Evolutionary conservation across 768 basidiomycete species (phyloP).

Genomic region (Panaeolus papilionaceus): DNA sequence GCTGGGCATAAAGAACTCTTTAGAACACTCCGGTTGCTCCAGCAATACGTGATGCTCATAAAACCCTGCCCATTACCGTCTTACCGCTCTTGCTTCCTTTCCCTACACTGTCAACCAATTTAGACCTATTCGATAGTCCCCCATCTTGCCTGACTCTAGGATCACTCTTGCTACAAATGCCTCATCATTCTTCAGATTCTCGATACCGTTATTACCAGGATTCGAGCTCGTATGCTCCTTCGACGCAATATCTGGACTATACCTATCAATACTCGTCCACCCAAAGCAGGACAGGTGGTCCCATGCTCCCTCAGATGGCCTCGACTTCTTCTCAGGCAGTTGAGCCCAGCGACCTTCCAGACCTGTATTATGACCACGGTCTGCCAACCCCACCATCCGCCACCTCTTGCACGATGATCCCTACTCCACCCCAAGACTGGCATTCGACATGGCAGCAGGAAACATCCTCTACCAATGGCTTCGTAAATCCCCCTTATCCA

Average conservation of each 20-base stretch:
- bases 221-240: constrained; percentile 4
- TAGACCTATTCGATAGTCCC: background rate
- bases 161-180: constrained; percentile 8
- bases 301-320: constrained; percentile 10
- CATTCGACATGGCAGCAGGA: constrained; percentile 21
- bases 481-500: constrained; percentile 13
- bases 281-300: constrained; percentile 8
- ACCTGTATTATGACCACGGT: constrained; percentile 34
- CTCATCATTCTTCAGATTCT: constrained; percentile 7
- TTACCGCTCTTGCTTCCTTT: constrained; percentile 25
- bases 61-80: constrained; percentile 29
- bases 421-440: constrained; percentile 35
- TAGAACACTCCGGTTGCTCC: constrained; percentile 15
- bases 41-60: constrained; percentile 31
- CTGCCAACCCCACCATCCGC: constrained; percentile 35
- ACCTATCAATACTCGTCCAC: constrained; percentile 3
- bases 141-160: background rate
- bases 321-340: constrained; percentile 20
- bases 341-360: constrained; percentile 30
- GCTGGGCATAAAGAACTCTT: constrained; percentile 37
- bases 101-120: constrained; percentile 15
- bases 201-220: background rate
- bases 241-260: constrained; percentile 21
- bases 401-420: constrained; percentile 33
- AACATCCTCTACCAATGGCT: constrained; percentile 1